Base-by-base conservation (phyloP, 805 yeast species). In the Candida golubevii region DNA sequence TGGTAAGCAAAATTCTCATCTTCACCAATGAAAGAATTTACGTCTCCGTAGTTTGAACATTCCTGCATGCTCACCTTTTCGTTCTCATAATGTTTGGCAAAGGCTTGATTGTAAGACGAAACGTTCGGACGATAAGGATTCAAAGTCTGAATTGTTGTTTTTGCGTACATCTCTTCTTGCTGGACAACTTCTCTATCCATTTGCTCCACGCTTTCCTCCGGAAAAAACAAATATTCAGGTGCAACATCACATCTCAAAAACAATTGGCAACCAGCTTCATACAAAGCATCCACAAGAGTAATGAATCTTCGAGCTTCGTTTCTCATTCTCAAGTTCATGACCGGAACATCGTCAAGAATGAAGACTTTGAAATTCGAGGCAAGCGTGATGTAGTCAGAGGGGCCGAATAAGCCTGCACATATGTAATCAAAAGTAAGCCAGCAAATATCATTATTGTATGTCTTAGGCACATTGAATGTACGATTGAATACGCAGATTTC, bases 1-100 rank as follows among this genome's bases (percentile, higher is more conserved):
- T 78, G 79, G 55, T 75, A 83, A 3, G 90, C 88, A 62, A 83
- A 83, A 63, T 74, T 74, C 57, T 84, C 90, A 61, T 83, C 90
- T 54, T 84, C 88, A 23, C 90, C 90, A 0, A 88, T 83, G 54
- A 83, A 84, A 8, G 80, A 79, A 9, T 69, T 66, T 14, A 73
- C 58, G 41, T 80, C 71, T 11, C 74, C 67, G 51, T 71, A 79
- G 53, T 79, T 36, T 7, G 43, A 23, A 12, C 32, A 38, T 7
- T 33, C 39, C 14, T 13, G 34, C 13, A 33, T 15, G 8, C 26
- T 30, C 11, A 11, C 38, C 12, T 41, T 42, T 2, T 38, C 39
- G 27, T 35, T 37, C 15, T 37, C 18, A 36, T 51, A 58, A 6
- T 52, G 55, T 36, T 55, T 59, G 12, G 69, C 65, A 35, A 60